Base-by-base conservation (phyloP, 768 basidiomycete species). In the Chalciporus piperatus region DNA sequence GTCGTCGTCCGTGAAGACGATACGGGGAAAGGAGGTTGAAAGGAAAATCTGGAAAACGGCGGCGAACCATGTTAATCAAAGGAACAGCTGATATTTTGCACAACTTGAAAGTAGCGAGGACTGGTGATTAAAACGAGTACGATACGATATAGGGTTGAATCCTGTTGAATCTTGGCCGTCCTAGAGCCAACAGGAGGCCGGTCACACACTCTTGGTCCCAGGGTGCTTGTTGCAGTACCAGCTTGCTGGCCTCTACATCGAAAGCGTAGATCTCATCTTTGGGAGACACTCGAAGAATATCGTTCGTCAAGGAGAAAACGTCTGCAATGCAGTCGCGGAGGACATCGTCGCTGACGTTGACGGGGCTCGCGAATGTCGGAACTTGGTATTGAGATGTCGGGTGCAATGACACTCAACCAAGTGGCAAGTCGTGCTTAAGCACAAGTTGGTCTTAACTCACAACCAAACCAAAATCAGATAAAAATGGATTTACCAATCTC, bases 11-110 rank as follows among this genome's bases (percentile, higher is more conserved):
- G n/a, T n/a, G 53, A 13, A 30, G 8, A 16, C 27, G 14, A 47
- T n/a, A 22, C 22, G 32, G 49, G 25, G 17, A 14, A 28, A 16
- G n/a, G 45, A 56, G 28, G 40, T n/a, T 19, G n/a, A 11, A 22
- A 22, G 20, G 40, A 7, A 14, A 30, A 22, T 47, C 42, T 43
- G 51, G 11, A 19, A 19, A 30, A n/a, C 10, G n/a, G 14, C 16
- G 38, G 49, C 65, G 48, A 59, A 88, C 87, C 82, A 98, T 98
- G 79, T 98, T 99, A 60, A 98, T 92, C 47, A 99, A 72, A 12
- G 96, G 93, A 23, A 98, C 83, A 0, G 92, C 92, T 0, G 93
- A 96, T 61, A 99, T 98, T 74, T 92, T 95, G 71, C 89, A 99
- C 70, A 82, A 78, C 65, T 86, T 92, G 72, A n/a, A 90, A 89